Conservation (phyloP, 352 stramenopile species). For the Phytophthora meadii region DNA sequence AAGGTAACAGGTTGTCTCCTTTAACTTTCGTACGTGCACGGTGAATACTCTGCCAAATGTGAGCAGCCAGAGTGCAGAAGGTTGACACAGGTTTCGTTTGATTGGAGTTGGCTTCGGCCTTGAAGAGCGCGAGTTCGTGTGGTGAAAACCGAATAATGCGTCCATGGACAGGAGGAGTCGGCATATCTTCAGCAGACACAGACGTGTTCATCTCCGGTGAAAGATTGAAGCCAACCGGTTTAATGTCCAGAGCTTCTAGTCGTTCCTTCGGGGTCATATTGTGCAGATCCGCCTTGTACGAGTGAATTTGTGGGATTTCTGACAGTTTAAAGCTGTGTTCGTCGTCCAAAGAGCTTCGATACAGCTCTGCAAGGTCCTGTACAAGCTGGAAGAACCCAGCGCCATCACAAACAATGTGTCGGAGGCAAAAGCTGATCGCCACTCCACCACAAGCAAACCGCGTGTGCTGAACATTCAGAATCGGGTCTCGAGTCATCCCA, state of each 20-base stretch:
- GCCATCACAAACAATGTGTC: constrained; percentile 29
- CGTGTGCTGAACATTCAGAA: constrained; percentile 29
- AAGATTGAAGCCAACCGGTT: constrained; percentile 14
- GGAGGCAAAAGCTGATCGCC: constrained; percentile 25
- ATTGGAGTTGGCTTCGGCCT: constrained; percentile 17
- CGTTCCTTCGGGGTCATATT: constrained; percentile 10
- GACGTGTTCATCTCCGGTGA: background rate
- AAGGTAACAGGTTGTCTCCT: background rate
- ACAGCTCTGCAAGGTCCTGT: constrained; percentile 23
- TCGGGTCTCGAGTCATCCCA: constrained; percentile 15
- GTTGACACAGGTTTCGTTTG: constrained; percentile 10
- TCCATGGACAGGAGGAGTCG: constrained; percentile 3
- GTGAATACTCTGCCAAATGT: constrained; percentile 19
- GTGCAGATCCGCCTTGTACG: constrained; percentile 9
- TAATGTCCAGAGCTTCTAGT: constrained; percentile 9
- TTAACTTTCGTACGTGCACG: constrained; percentile 3
- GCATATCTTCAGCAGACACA: background rate
- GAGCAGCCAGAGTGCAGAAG: constrained; percentile 18
- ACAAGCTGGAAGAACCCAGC: constrained; percentile 35
- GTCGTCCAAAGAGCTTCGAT: constrained; percentile 3
- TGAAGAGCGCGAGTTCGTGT: constrained; percentile 18
- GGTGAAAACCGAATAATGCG: constrained; percentile 28
- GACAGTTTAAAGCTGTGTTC: constrained; percentile 3
- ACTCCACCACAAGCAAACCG: constrained; percentile 28
- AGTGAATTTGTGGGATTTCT: constrained; percentile 4